A percentile compares a stretch with the other conserved stretches of the same genome.
Conservation (phyloP, 345 rosid genomes). For the Populus deltoides region DNA sequence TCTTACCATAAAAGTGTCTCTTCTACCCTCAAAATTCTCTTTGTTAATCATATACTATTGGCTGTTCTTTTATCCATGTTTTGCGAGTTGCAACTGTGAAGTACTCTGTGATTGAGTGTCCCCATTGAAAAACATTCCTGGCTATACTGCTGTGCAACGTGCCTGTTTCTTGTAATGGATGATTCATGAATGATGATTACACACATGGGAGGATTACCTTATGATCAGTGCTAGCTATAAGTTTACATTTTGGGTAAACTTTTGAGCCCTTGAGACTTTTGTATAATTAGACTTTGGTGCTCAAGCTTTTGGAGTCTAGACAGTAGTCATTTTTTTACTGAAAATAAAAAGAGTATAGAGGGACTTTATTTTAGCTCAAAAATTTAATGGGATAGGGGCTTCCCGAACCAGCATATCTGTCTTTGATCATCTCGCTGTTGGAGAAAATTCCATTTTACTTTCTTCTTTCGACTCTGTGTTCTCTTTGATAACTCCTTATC, state of each 20-base stretch:
- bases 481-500: background rate
- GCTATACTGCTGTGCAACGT: background rate
- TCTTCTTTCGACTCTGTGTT: background rate
- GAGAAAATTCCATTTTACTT: background rate
- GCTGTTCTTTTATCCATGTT: too few relatives aligned
- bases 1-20: too few relatives aligned
- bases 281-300: background rate
- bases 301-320: background rate
- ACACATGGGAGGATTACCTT: background rate
- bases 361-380: background rate
- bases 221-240: background rate
- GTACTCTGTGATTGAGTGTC: background rate
- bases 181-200: background rate
- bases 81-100: too few relatives aligned
- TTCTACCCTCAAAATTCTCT: too few relatives aligned
- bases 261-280: too few relatives aligned
- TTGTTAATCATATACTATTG: too few relatives aligned
- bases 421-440: background rate
- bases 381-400: background rate
- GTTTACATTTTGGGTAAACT: background rate
- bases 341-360: too few relatives aligned
- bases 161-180: background rate
- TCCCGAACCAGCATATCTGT: background rate
- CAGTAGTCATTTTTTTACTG: background rate
- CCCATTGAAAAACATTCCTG: background rate